Conservation (phyloP, 495 filamentous ascomycete species). For the Xylaria venustula region DNA sequence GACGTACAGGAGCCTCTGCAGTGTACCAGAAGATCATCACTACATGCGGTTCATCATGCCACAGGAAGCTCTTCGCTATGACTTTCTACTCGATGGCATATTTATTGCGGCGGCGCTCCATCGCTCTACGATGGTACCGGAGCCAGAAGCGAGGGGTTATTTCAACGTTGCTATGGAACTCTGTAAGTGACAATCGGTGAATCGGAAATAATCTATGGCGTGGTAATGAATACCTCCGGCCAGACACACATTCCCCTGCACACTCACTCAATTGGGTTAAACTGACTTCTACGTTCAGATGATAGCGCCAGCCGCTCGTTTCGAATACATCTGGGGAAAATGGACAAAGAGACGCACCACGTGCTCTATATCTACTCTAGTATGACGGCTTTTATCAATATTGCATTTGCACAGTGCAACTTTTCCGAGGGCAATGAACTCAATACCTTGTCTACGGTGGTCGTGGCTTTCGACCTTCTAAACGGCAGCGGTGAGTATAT, state of each 20-base stretch:
- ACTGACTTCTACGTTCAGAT: conserved; percentile 11
- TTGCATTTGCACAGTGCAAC: conserved; percentile 25
- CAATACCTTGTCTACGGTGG: conserved; percentile 10
- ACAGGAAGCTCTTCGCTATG: conserved; percentile 23
- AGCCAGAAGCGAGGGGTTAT: conserved; percentile 22
- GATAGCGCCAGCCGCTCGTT: conserved; percentile 32
- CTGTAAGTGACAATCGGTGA: conserved; percentile 10
- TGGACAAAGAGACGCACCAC: conserved; percentile 27
- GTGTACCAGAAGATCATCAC: conserved; percentile 27
- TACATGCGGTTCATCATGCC: conserved; percentile 30
- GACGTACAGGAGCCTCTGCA: conserved; percentile 32
- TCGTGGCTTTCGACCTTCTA: conserved; percentile 30
- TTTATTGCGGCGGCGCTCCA: conserved; percentile 33
- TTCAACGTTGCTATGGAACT: conserved; percentile 30
- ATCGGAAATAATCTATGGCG: not conserved
- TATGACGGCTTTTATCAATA: conserved; percentile 30
- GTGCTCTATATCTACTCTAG: conserved; percentile 34
- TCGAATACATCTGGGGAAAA: conserved; percentile 24
- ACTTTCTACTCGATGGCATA: conserved; percentile 35
- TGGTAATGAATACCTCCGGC: not conserved
- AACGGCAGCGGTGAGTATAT: conserved; percentile 21
- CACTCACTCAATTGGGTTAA: not conserved
- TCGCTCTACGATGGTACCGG: conserved; percentile 16
- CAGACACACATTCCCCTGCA: not conserved
- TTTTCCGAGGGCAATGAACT: conserved; percentile 12